phyloP scores from a whole-genome alignment of 2,329 filamentous ascomycete genomes.

The Xylaria sp. region DNA sequence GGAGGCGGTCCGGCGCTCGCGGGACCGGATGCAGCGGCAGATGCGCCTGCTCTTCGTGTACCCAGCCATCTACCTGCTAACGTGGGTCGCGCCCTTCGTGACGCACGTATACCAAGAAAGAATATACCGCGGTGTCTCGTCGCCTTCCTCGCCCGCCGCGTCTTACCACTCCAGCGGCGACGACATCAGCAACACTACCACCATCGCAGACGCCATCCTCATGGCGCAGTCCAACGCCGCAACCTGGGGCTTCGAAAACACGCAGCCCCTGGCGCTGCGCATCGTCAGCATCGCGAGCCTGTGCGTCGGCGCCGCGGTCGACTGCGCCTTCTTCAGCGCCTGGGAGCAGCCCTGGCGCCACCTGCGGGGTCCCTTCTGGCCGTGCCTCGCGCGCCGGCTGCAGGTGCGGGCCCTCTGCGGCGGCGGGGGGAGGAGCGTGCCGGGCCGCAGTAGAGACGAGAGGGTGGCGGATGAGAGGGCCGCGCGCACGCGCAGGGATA shows the following conservation, averaged over 20 bases:
- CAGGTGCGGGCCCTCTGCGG: constrained; percentile 36
- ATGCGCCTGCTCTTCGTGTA: constrained; percentile 81
- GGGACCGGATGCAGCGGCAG: constrained; percentile 72
- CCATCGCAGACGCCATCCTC: neutral
- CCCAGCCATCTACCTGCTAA: constrained; percentile 75
- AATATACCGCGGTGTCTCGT: constrained; percentile 57
- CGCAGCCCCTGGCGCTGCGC: constrained; percentile 66
- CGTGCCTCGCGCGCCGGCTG: constrained; percentile 44
- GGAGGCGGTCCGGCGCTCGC: constrained; percentile 52
- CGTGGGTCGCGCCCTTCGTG: constrained; percentile 79
- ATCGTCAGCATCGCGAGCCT: constrained; percentile 68
- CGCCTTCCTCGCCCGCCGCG: neutral
- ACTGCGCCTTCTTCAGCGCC: constrained; percentile 74
- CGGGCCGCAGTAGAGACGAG: constrained; percentile 34
- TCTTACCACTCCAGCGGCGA: neutral
- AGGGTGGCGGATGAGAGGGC: constrained; percentile 61
- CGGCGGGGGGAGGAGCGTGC: constrained; percentile 42
- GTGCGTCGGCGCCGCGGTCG: constrained; percentile 73
- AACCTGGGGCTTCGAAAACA: neutral
- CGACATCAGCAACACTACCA: neutral
- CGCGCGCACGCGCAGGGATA: constrained; percentile 43
- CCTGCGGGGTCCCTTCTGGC: constrained; percentile 54
- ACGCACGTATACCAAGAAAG: constrained; percentile 63
- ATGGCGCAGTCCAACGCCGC: neutral
- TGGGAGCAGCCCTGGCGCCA: constrained; percentile 78